phyloP scores from a whole-genome alignment of 2,329 filamentous ascomycete species.

The Huntiella bhutanensis region DNA sequence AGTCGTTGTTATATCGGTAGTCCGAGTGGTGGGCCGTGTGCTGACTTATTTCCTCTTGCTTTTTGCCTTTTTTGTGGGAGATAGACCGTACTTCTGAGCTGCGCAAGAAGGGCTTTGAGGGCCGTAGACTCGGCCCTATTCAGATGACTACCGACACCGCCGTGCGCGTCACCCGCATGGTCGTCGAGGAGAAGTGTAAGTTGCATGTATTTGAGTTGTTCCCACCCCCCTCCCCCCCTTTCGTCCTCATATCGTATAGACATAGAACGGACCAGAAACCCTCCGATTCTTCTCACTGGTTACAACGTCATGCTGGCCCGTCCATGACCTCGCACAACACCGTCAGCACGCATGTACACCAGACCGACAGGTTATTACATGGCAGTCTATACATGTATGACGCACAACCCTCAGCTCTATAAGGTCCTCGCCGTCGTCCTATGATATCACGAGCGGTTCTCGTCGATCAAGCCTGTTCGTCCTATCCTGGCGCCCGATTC shows the following conservation, averaged over 20 bases:
- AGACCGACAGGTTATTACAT: no score
- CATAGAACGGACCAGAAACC: not conserved
- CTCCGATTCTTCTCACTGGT: not conserved
- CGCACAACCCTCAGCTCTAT: no score
- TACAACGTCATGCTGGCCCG: no score
- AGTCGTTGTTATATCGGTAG: no score
- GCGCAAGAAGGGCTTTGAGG: constrained; percentile 78
- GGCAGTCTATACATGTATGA: no score
- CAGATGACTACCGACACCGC: constrained; percentile 99
- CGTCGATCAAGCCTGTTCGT: not conserved
- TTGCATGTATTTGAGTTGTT: not conserved
- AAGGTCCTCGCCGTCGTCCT: no score
- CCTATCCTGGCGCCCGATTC: not conserved
- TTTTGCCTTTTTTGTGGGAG: not conserved
- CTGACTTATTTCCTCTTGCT: not conserved
- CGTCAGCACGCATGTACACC: no score
- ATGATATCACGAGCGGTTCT: not conserved
- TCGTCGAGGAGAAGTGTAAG: constrained; percentile 65
- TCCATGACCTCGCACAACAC: no score
- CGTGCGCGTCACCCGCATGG: constrained; percentile 77
- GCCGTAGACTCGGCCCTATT: constrained; percentile 69
- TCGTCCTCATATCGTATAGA: not conserved
- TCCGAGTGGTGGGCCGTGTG: no score
- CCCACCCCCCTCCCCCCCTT: not conserved
- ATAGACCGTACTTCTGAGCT: constrained; percentile 88